phyloP scores from a whole-genome alignment of 441 rosid species.

The Gossypium davidsonii region DNA sequence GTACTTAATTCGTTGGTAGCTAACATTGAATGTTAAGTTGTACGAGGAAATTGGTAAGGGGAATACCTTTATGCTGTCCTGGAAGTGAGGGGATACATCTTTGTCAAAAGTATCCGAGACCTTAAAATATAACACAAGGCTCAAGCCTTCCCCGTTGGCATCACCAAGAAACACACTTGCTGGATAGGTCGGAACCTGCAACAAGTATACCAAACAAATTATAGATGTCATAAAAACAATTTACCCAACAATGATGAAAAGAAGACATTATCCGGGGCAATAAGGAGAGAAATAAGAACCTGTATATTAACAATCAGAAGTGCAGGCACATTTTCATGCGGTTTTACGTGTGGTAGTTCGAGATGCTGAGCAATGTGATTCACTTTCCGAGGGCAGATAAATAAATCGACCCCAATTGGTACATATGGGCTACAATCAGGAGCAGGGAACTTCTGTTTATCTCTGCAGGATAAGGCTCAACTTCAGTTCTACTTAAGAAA shows the following conservation, averaged over 20 bases:
- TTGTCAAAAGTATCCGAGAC: constrained; percentile 54
- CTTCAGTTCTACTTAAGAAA: background rate
- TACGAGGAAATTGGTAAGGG: background rate
- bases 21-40: background rate
- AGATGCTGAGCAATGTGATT: constrained; percentile 86
- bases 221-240: constrained; percentile 5
- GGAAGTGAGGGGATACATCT: constrained; percentile 57
- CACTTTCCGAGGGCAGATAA: constrained; percentile 65
- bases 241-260: background rate
- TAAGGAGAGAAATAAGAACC: constrained; percentile 26
- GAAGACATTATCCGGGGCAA: background rate
- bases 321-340: constrained; percentile 56
- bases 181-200: constrained; percentile 87
- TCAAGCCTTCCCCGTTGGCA: constrained; percentile 89
- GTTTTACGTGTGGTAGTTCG: constrained; percentile 67
- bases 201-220: constrained; percentile 10
- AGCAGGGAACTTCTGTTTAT: constrained; percentile 70
- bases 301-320: constrained; percentile 86
- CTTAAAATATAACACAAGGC: constrained; percentile 83
- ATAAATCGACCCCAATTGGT: constrained; percentile 77
- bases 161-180: constrained; percentile 86
- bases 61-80: constrained; percentile 64
- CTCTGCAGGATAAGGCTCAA: constrained; percentile 46
- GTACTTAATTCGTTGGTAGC: background rate
- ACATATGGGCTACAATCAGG: constrained; percentile 51